Evolutionary conservation across 2,329 filamentous ascomycete genomes (phyloP), one percentile per base, ranked within the genome.

Genomic region (Colletotrichum gloeosporioides): DNA sequence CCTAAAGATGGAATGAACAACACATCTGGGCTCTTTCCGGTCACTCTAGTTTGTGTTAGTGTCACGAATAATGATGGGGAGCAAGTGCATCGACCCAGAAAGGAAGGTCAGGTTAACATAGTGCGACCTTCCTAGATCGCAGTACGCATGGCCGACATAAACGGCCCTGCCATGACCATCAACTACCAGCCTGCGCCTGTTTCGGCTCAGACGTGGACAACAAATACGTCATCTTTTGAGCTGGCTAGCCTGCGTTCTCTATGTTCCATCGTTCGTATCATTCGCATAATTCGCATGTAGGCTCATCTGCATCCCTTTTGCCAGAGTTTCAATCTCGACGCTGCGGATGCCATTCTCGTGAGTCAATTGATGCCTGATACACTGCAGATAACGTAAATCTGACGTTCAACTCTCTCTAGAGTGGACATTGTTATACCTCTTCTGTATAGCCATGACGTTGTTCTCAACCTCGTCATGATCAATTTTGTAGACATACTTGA

Each of bases 311-410:
- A 22, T 3, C 6, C 44, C 6, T 2, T n/a, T 0, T 22, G 18
- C 44, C 44, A 49, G 5, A 44, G 39, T 44, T 18, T 44, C 39
- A 44, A 44, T 10, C 6, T 22, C 6, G 1, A 49, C 18, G 10
- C 0, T n/a, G n/a, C 44, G n/a, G n/a, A 49, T 49, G n/a, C 3
- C 44, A n/a, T 49, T 49, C 18, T n/a, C 44, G 0, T 8, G 39
- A 44, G 39, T 4, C 39, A 44, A 1, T 0, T 10, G 10, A 44
- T 6, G 6, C 8, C 1, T 1, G 9, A 44, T n/a, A 6, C 39
- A 10, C 8, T 39, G 1, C 36, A 39, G 8, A 0, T 3, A 44
- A n/a, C 5, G 39, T 0, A 3, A 0, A 3, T 6, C 3, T 1
- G 4, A 10, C 18, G 0, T n/a, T 9, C 8, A 4, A 10, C 39